Evolutionary conservation across 2,329 filamentous ascomycete genomes (phyloP).

Genomic region (Colletotrichum coccodes): DNA sequence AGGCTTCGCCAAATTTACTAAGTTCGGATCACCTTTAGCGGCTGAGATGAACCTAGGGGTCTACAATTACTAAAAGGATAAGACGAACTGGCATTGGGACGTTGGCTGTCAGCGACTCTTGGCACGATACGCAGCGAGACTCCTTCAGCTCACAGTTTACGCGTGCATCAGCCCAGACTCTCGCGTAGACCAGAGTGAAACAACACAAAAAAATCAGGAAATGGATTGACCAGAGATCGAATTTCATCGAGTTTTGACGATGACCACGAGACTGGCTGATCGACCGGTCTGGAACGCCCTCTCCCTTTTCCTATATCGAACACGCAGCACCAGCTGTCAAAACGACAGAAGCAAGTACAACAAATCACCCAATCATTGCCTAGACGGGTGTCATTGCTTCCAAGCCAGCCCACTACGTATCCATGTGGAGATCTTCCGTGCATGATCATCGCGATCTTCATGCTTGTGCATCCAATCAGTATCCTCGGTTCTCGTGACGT

Average conservation of each 20-base stretch:
- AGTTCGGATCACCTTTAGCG: not conserved
- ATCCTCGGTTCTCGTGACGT: slow-evolving; percentile 20
- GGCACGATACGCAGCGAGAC: not conserved
- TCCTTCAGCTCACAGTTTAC: not conserved
- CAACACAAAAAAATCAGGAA: not conserved
- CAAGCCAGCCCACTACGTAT: not conserved
- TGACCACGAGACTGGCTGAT: not conserved
- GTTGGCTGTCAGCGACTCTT: not conserved
- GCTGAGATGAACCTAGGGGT: not conserved
- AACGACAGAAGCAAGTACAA: not conserved
- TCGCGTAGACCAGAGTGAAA: not conserved
- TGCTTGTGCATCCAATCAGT: slow-evolving; percentile 1
- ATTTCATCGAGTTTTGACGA: not conserved
- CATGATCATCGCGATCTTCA: slow-evolving; percentile 9
- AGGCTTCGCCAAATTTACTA: not conserved
- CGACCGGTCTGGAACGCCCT: not conserved
- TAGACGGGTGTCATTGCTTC: slow-evolving; percentile 12
- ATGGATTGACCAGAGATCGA: not conserved
- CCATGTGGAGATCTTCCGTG: slow-evolving; percentile 26
- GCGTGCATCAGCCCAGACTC: not conserved
- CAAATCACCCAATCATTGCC: slow-evolving; percentile 11
- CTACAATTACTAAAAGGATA: not conserved
- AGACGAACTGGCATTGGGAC: not conserved
- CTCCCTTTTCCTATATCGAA: not conserved
- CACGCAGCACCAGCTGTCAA: not conserved